A percentile compares a stretch with the other conserved stretches of the same genome.
Conservation (phyloP, 441 rosid species). For the Populus hybrid region DNA sequence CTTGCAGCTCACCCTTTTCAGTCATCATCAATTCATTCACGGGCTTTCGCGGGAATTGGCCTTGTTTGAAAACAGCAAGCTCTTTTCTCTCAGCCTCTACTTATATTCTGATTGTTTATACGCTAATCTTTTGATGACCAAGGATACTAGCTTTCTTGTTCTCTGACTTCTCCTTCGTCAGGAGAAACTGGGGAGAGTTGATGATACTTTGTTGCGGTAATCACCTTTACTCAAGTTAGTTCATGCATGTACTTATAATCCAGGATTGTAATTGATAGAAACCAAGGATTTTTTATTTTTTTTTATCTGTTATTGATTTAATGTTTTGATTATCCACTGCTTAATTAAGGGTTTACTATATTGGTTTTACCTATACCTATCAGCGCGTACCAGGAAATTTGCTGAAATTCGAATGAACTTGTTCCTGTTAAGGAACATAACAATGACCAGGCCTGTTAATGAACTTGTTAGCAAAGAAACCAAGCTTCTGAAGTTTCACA, state of each 20-base stretch:
- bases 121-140: background rate
- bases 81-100: background rate
- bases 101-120: background rate
- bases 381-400: no score
- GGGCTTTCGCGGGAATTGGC: slow-evolving; percentile 10
- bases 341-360: background rate
- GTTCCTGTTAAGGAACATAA: background rate
- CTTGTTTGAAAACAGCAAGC: slow-evolving; percentile 2
- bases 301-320: background rate
- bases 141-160: background rate
- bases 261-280: background rate
- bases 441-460: background rate
- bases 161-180: background rate
- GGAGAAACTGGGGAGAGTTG: slow-evolving; percentile 5
- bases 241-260: background rate
- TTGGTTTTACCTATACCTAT: background rate
- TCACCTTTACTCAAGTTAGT: background rate
- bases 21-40: background rate
- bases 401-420: background rate
- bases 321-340: background rate
- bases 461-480: no score
- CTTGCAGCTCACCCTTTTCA: slow-evolving; percentile 3
- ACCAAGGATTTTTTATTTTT: background rate
- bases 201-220: background rate
- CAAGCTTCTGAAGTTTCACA: background rate